A percentile compares a stretch with the other conserved stretches of the same genome.
phyloP scores from a whole-genome alignment of 257 asterid species.

The Prunella vulgaris region DNA sequence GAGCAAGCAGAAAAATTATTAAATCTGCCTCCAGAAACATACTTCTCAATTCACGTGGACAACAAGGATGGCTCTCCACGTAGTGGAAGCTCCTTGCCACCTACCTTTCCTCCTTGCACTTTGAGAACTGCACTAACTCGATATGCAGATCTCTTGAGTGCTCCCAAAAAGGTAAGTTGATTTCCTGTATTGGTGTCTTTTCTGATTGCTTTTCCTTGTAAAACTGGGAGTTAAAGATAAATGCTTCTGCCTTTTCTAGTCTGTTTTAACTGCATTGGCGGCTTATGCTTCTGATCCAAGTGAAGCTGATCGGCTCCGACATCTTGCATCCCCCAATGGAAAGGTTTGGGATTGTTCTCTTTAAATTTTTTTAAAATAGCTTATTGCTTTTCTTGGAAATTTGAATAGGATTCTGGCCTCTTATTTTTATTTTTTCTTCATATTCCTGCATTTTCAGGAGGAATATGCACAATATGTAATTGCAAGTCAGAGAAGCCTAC shows the following conservation, averaged over 20 bases:
- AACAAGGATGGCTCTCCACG: conserved; percentile 85
- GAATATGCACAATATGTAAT: conserved; percentile 79
- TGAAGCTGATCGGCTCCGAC: conserved; percentile 71
- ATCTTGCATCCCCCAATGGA: conserved; percentile 91
- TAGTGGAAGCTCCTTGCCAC: conserved; percentile 67
- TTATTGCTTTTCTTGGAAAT: background rate
- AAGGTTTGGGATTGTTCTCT: conserved; percentile 52
- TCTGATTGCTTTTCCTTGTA: conserved; percentile 4
- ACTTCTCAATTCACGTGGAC: conserved; percentile 73
- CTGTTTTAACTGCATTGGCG: conserved; percentile 75
- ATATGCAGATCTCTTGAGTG: conserved; percentile 79
- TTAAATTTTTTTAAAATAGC: background rate
- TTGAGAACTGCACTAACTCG: conserved; percentile 74
- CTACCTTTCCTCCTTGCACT: conserved; percentile 89
- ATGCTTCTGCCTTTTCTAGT: conserved; percentile 36
- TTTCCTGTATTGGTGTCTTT: background rate
- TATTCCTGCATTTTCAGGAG: conserved; percentile 40
- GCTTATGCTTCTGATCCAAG: conserved; percentile 77
- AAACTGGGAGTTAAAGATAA: conserved; percentile 15
- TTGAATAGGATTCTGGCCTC: background rate
- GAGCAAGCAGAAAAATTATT: conserved; percentile 83
- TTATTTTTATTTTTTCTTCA: background rate
- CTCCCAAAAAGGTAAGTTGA: conserved; percentile 80
- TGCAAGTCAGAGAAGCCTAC: conserved; percentile 82
- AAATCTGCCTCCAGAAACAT: conserved; percentile 57